Evolutionary conservation across 2,329 filamentous ascomycete species (phyloP), one percentile per base, ranked within the genome.

Genomic region (Colletotrichum lini): DNA sequence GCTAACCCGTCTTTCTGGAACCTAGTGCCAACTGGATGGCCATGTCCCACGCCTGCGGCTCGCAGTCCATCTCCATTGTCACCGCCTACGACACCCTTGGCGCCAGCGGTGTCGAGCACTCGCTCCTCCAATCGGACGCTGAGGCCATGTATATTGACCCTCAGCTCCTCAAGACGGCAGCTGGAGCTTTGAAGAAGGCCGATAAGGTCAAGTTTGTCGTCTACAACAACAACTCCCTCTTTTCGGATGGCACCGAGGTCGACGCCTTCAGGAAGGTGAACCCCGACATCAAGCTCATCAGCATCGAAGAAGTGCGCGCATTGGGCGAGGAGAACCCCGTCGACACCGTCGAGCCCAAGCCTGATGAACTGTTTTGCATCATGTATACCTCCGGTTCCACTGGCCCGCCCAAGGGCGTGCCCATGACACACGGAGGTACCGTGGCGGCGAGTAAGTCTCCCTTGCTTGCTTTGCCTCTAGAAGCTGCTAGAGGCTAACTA

Each of bases 61-160:
- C 95, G 18, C 96, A 98, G 82, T 95, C 94, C 54, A 90, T 98
- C 80, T 91, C 94, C 70, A 95, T 98, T 75, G 96, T 98, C 61
- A 98, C 96, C 56, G 95, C 95, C 61, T 98, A 98, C 82, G 95
- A 98, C 81, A 97, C 95, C 40, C 91, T 98, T 54, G 95, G 95
- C 65, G 89, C 94, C 77, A 90, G 92, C 73, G 95, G 95, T 57
- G 89, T 98, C 73, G 91, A 92, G 84, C 95, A 97, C 85, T 97
- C 95, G 3, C 89, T 98, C 74, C 86, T 91, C 26, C 93, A 97
- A 83, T 96, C 94, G 64, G 86, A 91, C 73, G 92, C 94, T 63
- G 91, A 91, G 77, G 92, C 92, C 81, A 96, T 98, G 86, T 98
- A 95, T 83, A 88, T 94, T 73, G 95, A 98, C 79, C 93, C 95